phyloP scores from a whole-genome alignment of 345 rosid species.

The Crucihimalaya himalaica region DNA sequence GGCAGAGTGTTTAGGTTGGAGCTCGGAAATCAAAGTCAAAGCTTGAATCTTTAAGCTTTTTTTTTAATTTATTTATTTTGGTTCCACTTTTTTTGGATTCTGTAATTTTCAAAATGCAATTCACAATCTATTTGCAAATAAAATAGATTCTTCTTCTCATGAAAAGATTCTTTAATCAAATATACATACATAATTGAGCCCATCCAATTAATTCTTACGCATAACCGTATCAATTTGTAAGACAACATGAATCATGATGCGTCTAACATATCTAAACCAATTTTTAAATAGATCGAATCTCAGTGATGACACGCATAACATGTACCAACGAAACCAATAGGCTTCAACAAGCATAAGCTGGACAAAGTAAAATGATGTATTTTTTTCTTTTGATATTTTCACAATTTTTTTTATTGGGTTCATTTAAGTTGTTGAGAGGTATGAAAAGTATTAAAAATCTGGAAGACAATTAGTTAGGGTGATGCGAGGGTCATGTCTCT shows the following conservation, averaged over 20 bases:
- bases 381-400: neutral
- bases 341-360: too few species aligned
- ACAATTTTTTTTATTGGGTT: neutral
- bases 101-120: slow-evolving; percentile 36
- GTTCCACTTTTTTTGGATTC: slow-evolving; percentile 32
- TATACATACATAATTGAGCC: neutral
- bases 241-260: too few species aligned
- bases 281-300: neutral
- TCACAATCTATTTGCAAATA: slow-evolving; percentile 35
- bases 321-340: neutral
- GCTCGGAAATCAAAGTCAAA: slow-evolving; percentile 20
- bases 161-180: neutral
- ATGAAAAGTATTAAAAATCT: slow-evolving; percentile 30
- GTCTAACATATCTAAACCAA: neutral
- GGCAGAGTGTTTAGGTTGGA: neutral
- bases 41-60: neutral
- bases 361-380: too few species aligned
- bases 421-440: slow-evolving; percentile 16
- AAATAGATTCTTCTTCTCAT: slow-evolving; percentile 29
- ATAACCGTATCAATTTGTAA: neutral
- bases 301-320: neutral
- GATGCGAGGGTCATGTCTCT: slow-evolving; percentile 32
- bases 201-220: neutral
- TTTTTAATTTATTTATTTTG: slow-evolving; percentile 19
- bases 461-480: slow-evolving; percentile 41